phyloP scores from a whole-genome alignment of 495 filamentous ascomycete genomes.

The Lophiostoma macrostomum region DNA sequence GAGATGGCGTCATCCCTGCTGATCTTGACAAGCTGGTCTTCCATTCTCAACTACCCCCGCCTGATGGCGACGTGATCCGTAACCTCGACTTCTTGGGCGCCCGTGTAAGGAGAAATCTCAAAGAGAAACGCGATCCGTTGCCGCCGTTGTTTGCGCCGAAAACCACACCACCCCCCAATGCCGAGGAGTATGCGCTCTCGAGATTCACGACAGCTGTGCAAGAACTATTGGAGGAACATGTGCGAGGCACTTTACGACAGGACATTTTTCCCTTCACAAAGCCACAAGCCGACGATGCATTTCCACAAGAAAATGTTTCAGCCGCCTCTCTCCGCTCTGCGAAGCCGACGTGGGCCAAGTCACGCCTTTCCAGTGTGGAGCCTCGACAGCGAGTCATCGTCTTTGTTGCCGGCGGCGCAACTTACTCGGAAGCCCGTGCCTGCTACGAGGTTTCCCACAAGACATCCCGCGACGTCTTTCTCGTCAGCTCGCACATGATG shows the following conservation, averaged over 20 bases:
- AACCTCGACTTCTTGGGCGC: constrained; percentile 84
- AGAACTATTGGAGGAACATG: constrained; percentile 63
- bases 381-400: constrained; percentile 88
- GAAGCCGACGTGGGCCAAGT: constrained; percentile 92
- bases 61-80: constrained; percentile 66
- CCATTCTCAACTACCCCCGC: constrained; percentile 72
- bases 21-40: constrained; percentile 82
- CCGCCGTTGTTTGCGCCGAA: constrained; percentile 68
- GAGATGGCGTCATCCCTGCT: constrained; percentile 80
- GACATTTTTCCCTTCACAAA: constrained; percentile 76
- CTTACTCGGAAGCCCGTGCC: constrained; percentile 79
- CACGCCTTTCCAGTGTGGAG: constrained; percentile 69
- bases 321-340: constrained; percentile 79
- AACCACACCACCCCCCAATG: constrained; percentile 44
- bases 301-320: constrained; percentile 58
- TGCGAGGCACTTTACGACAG: constrained; percentile 54
- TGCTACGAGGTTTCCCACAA: constrained; percentile 82
- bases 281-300: constrained; percentile 62
- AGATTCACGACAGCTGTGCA: constrained; percentile 54
- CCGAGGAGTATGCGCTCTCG: constrained; percentile 58
- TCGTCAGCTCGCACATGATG: constrained; percentile 89
- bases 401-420: constrained; percentile 95
- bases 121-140: constrained; percentile 64
- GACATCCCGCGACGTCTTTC: constrained; percentile 74
- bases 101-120: constrained; percentile 67